Evolutionary conservation across 2,329 filamentous ascomycete species (phyloP).

Genomic region (Ophiostoma tasmaniense): DNA sequence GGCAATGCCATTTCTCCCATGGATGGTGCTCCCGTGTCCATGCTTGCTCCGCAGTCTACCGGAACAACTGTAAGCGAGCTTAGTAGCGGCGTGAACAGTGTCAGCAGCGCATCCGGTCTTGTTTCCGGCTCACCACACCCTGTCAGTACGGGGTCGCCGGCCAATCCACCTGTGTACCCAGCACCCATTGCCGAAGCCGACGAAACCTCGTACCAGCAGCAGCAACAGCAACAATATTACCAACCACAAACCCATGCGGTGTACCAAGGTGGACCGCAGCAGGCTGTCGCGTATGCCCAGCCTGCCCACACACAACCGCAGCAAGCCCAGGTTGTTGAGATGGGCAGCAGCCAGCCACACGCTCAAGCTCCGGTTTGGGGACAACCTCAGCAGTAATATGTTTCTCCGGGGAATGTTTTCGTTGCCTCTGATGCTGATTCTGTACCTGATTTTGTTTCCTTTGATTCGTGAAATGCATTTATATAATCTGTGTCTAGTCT

Average conservation of each 20-base stretch:
- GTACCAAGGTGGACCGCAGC: neutral
- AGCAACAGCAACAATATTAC: neutral
- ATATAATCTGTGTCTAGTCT: neutral
- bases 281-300: neutral
- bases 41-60: neutral
- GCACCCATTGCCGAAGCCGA: neutral
- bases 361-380: neutral
- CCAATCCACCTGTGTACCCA: neutral
- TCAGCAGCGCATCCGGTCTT: neutral
- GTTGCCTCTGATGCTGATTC: neutral
- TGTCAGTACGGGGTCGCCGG: neutral
- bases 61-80: neutral
- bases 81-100: neutral
- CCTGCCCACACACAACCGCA: constrained; percentile 5
- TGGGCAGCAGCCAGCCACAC: neutral
- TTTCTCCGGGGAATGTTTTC: neutral
- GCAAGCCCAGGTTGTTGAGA: neutral
- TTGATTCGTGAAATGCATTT: neutral
- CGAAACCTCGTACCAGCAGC: neutral
- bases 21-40: neutral
- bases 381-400: neutral
- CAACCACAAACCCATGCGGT: neutral
- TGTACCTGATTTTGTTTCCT: neutral
- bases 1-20: neutral
- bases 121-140: neutral